Evolutionary conservation across 345 rosid genomes (phyloP), one percentile per base, ranked within the genome.

Genomic region (Sisymbrium altissimum): DNA sequence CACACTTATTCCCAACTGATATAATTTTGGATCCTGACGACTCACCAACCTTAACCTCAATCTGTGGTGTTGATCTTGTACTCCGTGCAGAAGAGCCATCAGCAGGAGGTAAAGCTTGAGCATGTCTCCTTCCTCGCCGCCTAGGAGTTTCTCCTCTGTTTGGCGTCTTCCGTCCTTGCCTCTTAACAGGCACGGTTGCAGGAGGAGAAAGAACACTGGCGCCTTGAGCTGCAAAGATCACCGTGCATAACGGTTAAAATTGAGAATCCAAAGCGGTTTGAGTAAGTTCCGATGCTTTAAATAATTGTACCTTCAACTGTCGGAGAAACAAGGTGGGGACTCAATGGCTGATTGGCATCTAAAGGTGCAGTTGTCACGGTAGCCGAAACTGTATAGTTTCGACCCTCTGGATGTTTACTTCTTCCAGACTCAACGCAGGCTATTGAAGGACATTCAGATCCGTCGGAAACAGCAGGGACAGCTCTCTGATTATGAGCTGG

Each of bases 51-150:
- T 74, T 82, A 53, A 18, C 68, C 64, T 70, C 85, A 21, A 65
- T 25, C 36, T 70, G 79, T 29, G 58, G 68, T 71, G 73, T 74
- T 57, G 66, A 39, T 68, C 77, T 76, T 62, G 83, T 71, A 78
- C 70, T 67, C 85, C 76, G 82, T 66, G 68, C 76, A 62, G 72
- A 68, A 58, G 86, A 79, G 78, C 64, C 85, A 79, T 85, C 88
- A 54, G 84, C 72, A 77, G 68, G 63, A 66, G 84, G 62, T 50
- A 67, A 66, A 39, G 75, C 71, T 57, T 72, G 72, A 12, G 53
- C 78, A 62, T 77, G 81, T 67, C 86, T 86, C 84, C 78, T 85
- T 74, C 97, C 97, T 78, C 88, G 78, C 61, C 87, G 88, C 10
- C 85, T 81, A 7, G 86, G 64, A 67, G 81, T 53, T 77, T 80